Evolutionary conservation across 257 asterid species (phyloP), one percentile per base, ranked within the genome.

Genomic region (Voacanga thouarsii): DNA sequence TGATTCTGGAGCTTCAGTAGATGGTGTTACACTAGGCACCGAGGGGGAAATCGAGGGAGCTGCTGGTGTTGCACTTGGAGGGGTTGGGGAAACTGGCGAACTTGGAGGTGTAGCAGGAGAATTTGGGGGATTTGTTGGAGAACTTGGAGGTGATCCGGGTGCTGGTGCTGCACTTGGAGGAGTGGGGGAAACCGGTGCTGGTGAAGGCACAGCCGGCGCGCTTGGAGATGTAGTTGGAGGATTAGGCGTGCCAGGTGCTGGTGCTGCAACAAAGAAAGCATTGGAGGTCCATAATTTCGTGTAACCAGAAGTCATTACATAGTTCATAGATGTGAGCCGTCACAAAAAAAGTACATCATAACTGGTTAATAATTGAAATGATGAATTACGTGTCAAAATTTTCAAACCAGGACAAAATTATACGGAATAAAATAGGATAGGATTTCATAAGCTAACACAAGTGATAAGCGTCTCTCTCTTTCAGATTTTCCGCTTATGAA

Each of bases 1-100:
- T 12, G 47, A 30, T 7, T 63, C 37, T 43, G 81, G 69, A 44
- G 82, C 33, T 53, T 7, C 15, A 37, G 53, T 6, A 18, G 81
- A 3, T 3, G 82, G 81, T 7, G 79, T 14, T 44, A 24, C 33
- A 2, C 23, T 7, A 7, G 72, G 47, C 3, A 15, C 39, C 2
- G 66, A 5, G 5, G 70, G 28, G 23, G 81, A 6, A 57, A 26
- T 19, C 3, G 41, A 33, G 12, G 12, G 51, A 1, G 69, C 23
- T 24, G 76, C 9, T 2, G 74, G 15, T 16, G 79, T 15, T 19
- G 71, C 45, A 4, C 15, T 3, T 49, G 67, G 63, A 9, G 57
- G 6, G 21, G 30, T 49, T 23, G 78, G 30, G 8, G 47, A 19
- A 72, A 30, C 76, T 2, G 50, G 51, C 3, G 64, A 2, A 50